Base-by-base conservation (phyloP, 1,284 basidiomycete species). In the Boletellus sp. region DNA sequence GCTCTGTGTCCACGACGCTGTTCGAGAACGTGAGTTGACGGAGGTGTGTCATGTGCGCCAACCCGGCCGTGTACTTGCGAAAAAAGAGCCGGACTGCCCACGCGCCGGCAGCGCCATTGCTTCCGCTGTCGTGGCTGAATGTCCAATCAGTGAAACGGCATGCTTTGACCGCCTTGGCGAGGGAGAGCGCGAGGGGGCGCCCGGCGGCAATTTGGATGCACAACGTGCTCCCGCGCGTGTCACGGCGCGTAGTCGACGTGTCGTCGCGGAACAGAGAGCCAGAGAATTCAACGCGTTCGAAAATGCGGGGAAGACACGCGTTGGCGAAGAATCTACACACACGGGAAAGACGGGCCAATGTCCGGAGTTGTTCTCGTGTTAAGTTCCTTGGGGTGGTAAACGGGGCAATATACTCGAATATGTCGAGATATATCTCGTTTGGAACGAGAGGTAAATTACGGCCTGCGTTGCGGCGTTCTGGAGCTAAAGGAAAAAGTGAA, bases 311-410 rank as follows among this genome's bases (percentile, higher is more conserved):
- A 12, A 74, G 58, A 19, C 66, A 61, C 1, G 68, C 30, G 18
- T 67, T 63, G 47, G 66, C 69, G 51, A 79, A 78, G 58, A 75
- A 71, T 26, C 69, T 69, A 57, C 77, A 79, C 28, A 74, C 74
- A 38, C 63, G 62, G 5, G 73, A 69, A 26, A 79, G 63, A 11
- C 58, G 66, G 26, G 57, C 53, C 12, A 77, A 58, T 3, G 47
- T 52, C 10, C 19, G 46, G 39, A 57, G 56, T 43, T 58, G 48
- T 19, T 60, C 57, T 26, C 47, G 43, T 1, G 24, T 18, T 7
- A 53, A 42, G 22, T 13, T 32, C 0, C 24, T 18, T 1, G 36
- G 8, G 1, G 44, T 32, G 15, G 30, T 28, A 8, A 4, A 12
- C 21, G 49, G 46, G 3, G 40, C 50, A 4, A 74, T 36, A 39